A percentile compares a stretch with the other conserved stretches of the same genome.
Conservation (phyloP, 768 basidiomycete genomes). For the Tulasnella sp. region DNA sequence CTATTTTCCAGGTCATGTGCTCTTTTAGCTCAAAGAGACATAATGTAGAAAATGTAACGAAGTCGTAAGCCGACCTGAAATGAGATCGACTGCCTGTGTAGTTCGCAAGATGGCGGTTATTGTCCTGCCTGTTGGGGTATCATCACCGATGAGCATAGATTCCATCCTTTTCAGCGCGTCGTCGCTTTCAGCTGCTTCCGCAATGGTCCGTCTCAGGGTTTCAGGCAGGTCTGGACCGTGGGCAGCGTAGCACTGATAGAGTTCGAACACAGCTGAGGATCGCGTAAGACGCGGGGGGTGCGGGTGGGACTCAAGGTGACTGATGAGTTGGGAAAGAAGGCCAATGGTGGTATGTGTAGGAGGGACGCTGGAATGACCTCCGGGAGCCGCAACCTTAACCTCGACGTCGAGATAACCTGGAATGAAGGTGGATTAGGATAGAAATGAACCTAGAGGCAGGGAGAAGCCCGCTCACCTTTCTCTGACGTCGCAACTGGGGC, state of each 20-base stretch:
- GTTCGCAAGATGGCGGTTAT: slow-evolving; percentile 46
- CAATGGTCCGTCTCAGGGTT: slow-evolving; percentile 37
- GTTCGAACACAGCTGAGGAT: slow-evolving; percentile 45
- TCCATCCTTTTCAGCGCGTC: slow-evolving; percentile 43
- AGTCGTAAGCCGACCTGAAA: slow-evolving; percentile 19
- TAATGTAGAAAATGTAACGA: background rate
- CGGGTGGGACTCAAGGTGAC: slow-evolving; percentile 57
- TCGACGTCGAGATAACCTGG: slow-evolving; percentile 43
- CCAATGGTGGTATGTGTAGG: slow-evolving; percentile 72
- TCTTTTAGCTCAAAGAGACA: slow-evolving; percentile 31
- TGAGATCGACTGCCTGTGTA: slow-evolving; percentile 67
- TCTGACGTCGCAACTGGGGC: slow-evolving; percentile 57
- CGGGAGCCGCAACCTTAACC: slow-evolving; percentile 55
- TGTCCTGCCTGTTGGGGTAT: background rate
- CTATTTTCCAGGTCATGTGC: no score
- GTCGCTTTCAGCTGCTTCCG: slow-evolving; percentile 34
- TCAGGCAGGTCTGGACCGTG: slow-evolving; percentile 46
- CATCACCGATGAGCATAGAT: slow-evolving; percentile 22
- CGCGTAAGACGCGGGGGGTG: slow-evolving; percentile 36
- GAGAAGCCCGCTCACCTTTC: slow-evolving; percentile 35
- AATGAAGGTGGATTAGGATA: background rate
- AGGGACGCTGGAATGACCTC: slow-evolving; percentile 82
- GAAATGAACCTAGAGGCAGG: background rate
- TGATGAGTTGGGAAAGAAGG: slow-evolving; percentile 59
- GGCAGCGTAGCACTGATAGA: slow-evolving; percentile 53